Evolutionary conservation across 306 rosid species (phyloP).

Genomic region (Coriaria nepalensis): DNA sequence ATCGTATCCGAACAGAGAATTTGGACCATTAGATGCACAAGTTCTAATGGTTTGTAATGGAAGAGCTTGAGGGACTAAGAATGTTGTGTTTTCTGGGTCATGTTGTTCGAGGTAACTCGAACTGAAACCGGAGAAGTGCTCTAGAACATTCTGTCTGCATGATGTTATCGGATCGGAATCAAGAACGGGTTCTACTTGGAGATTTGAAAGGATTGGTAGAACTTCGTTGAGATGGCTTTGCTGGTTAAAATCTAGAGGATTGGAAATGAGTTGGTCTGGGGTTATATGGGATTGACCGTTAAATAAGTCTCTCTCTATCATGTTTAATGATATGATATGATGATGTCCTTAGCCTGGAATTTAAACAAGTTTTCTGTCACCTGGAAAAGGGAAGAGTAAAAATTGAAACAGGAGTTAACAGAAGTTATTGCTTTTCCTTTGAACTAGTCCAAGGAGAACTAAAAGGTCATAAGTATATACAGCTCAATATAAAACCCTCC

Average conservation of each 20-base stretch:
- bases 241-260: slow-evolving; percentile 36
- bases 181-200: slow-evolving; percentile 22
- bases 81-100: slow-evolving; percentile 26
- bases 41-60: slow-evolving; percentile 24
- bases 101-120: slow-evolving; percentile 33
- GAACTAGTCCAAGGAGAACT: too few relatives aligned
- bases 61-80: slow-evolving; percentile 21
- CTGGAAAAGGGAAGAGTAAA: slow-evolving; percentile 17
- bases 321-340: slow-evolving; percentile 3
- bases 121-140: slow-evolving; percentile 31
- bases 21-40: slow-evolving; percentile 23
- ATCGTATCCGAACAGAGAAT: slow-evolving; percentile 25
- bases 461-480: too few relatives aligned
- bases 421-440: too few relatives aligned
- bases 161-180: slow-evolving; percentile 22
- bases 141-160: slow-evolving; percentile 17
- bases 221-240: slow-evolving; percentile 24
- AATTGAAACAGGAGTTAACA: too few relatives aligned
- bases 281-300: slow-evolving; percentile 23
- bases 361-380: neutral
- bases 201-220: slow-evolving; percentile 30
- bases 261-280: slow-evolving; percentile 29
- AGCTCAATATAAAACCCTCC: too few relatives aligned
- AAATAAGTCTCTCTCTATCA: slow-evolving; percentile 36
- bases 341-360: neutral